Base-by-base conservation (phyloP, 2,329 filamentous ascomycete genomes). In the Penicillium sp. region DNA sequence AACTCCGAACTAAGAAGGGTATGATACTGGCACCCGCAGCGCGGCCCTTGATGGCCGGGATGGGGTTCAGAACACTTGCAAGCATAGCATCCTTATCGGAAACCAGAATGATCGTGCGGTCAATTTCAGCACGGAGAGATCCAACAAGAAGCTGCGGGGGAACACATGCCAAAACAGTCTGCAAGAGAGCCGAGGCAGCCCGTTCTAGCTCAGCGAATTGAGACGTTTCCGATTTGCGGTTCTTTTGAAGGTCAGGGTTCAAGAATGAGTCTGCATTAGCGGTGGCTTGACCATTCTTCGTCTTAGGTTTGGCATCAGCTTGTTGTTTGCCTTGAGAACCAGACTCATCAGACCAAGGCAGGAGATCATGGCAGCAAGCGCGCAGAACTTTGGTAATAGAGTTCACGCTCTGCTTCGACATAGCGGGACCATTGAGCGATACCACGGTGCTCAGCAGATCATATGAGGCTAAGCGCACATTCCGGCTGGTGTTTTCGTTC, bases 51-150 rank as follows among this genome's bases (percentile, higher is more conserved):
- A 83, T 78, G 67, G 86, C 79, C 59, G 85, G 76, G 72, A 86
- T 84, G 0, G 91, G 90, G 71, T 94, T 91, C 56, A 97, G 77
- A 12, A 95, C 86, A 70, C 90, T 93, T 6, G 91, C 85, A 11
- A 94, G 68, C 82, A 97, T 89, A 41, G 89, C 88, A 29, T 86
- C 79, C 67, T 85, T 86, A 70, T 87, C 81, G 56, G 82, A 80
- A 5, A 81, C 83, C 22, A 96, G 76, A 53, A 96, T 88, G 20
- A 90, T 89, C 2, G 89, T 90, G 60, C 89, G 88, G 67, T 97
- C 91, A 59, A 96, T 80, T 47, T 90, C 84, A 11, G 86, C 83
- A 50, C 93, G 87, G 20, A 90, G 69, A 2, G 88, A 84, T 8
- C 87, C 84, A n/a, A 88, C 83, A 35, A 96, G 75, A 67, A 85